These are phyloP conservation scores for Maudiozyma pseudohumilis DNA, from an alignment of 805 yeast genomes.

Conservation along the genomic window DNA sequence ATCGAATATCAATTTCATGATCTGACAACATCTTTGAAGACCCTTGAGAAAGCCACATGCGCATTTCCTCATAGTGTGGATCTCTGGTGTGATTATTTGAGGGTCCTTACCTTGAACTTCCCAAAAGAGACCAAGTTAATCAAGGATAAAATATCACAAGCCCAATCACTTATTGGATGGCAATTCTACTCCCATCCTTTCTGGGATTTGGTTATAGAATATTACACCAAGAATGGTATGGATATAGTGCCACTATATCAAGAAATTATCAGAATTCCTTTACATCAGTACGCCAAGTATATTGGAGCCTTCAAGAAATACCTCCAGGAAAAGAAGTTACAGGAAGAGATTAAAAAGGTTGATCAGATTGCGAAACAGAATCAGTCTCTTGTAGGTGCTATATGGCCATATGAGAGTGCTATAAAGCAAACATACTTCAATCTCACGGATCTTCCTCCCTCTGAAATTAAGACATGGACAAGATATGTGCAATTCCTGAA, in stretches of 20 bases:
- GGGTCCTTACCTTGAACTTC: slow-evolving; percentile 39
- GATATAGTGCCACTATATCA: slow-evolving; percentile 36
- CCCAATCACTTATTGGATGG: slow-evolving; percentile 44
- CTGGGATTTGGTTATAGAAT: slow-evolving; percentile 73
- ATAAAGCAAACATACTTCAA: slow-evolving; percentile 52
- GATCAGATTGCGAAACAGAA: slow-evolving; percentile 37
- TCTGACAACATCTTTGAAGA: slow-evolving; percentile 37
- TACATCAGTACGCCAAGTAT: slow-evolving; percentile 80
- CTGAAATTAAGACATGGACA: slow-evolving; percentile 47
- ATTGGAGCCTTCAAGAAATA: slow-evolving; percentile 40
- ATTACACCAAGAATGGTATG: slow-evolving; percentile 36
- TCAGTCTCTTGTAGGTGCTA: slow-evolving; percentile 37
- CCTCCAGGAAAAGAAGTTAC: slow-evolving; percentile 7
- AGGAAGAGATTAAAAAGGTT: slow-evolving; percentile 24
- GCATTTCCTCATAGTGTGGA: slow-evolving; percentile 51
- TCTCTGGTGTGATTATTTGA: slow-evolving; percentile 58
- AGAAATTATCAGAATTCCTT: slow-evolving; percentile 47
- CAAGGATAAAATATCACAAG: slow-evolving; percentile 38
- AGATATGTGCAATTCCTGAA: slow-evolving; percentile 51
- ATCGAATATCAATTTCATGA: slow-evolving; percentile 51
- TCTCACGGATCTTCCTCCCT: slow-evolving; percentile 34
- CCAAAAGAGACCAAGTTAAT: slow-evolving; percentile 28
- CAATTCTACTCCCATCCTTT: slow-evolving; percentile 70
- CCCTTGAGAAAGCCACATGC: slow-evolving; percentile 36
- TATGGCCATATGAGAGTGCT: slow-evolving; percentile 67